Evolutionary conservation across 805 yeast species (phyloP).

Genomic region (Candida nitratophila): DNA sequence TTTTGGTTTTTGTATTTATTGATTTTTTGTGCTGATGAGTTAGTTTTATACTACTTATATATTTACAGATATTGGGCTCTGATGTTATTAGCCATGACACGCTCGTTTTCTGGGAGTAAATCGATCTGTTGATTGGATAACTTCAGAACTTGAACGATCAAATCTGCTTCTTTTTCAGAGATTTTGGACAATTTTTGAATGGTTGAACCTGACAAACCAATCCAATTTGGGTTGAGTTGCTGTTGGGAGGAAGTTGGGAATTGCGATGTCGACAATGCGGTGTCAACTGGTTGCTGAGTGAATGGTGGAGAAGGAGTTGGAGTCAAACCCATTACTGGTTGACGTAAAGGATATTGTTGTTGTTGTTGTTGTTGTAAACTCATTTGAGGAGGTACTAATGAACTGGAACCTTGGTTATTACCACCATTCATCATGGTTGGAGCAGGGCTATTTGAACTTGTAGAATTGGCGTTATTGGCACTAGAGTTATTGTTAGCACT

Average conservation of each 20-base stretch:
- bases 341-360: not conserved
- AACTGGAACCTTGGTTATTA: too few relatives aligned
- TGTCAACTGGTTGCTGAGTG: not conserved
- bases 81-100: conserved; percentile 47
- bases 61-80: conserved; percentile 39
- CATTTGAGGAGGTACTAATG: not conserved
- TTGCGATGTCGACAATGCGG: conserved; percentile 1
- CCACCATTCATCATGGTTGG: not conserved
- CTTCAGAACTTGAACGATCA: conserved; percentile 46
- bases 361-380: conserved; percentile 5
- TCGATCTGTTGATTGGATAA: conserved; percentile 43
- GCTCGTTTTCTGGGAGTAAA: conserved; percentile 43
- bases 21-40: too few relatives aligned
- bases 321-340: not conserved
- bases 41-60: not conserved
- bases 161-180: conserved; percentile 50
- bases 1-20: too few relatives aligned
- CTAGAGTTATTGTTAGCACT: not conserved
- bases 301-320: conserved; percentile 1
- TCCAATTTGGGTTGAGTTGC: conserved; percentile 33
- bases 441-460: not conserved
- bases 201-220: conserved; percentile 40
- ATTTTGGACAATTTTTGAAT: conserved; percentile 43
- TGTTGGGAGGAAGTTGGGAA: conserved; percentile 1
- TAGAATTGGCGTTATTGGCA: conserved; percentile 6